phyloP scores from a whole-genome alignment of 1,284 basidiomycete species.

The Apiotrichum laibachii region DNA sequence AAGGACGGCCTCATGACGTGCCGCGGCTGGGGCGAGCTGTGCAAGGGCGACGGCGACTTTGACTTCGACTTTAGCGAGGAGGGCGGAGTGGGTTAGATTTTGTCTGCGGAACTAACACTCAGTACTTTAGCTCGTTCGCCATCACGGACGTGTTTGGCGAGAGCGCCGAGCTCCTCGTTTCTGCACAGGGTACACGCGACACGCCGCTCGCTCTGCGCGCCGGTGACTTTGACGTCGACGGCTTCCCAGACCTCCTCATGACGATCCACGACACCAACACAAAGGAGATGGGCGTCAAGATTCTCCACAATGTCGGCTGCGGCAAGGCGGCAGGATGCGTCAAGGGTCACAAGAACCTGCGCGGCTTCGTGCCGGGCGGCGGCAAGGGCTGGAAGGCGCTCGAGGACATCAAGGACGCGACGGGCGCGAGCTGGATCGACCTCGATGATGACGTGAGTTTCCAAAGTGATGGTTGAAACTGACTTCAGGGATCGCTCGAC shows the following conservation, averaged over 20 bases:
- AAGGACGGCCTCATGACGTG: slow-evolving; percentile 54
- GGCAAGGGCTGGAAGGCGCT: slow-evolving; percentile 63
- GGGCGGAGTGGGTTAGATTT: slow-evolving; percentile 59
- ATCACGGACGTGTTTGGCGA: slow-evolving; percentile 61
- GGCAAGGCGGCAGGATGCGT: slow-evolving; percentile 44
- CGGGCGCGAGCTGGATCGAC: slow-evolving; percentile 79
- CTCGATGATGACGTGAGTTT: slow-evolving; percentile 89
- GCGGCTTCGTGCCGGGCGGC: slow-evolving; percentile 65
- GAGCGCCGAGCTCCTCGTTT: slow-evolving; percentile 61
- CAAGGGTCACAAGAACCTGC: slow-evolving; percentile 41
- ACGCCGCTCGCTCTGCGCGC: slow-evolving; percentile 75
- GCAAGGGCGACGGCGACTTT: slow-evolving; percentile 76
- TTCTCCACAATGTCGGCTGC: slow-evolving; percentile 75
- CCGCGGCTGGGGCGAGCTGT: slow-evolving; percentile 74
- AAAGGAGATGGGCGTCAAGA: slow-evolving; percentile 54
- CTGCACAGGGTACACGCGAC: slow-evolving; percentile 54
- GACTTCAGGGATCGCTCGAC: slow-evolving; percentile 89
- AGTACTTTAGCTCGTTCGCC: slow-evolving; percentile 69
- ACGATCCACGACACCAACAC: slow-evolving; percentile 54
- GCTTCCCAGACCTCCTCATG: slow-evolving; percentile 84
- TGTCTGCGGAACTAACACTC: not conserved
- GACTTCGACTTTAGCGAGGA: slow-evolving; percentile 65
- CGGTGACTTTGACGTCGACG: slow-evolving; percentile 91
- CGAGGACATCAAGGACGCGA: slow-evolving; percentile 69
- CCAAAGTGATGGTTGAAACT: not conserved